Base-by-base conservation (phyloP, 2,329 filamentous ascomycete genomes). In the Monosporascus sp. region DNA sequence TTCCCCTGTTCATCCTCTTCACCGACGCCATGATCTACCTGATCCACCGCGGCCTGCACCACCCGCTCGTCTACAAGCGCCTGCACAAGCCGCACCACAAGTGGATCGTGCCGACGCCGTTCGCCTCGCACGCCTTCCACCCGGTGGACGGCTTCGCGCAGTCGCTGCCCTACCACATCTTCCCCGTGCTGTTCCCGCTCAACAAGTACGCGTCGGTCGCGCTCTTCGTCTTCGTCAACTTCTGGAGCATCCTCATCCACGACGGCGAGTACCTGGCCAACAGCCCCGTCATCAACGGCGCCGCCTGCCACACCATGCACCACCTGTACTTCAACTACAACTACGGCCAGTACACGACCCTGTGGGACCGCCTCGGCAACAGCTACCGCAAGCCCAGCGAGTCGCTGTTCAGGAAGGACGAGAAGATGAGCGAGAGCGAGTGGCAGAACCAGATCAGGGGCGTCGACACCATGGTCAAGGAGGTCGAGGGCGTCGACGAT, bases 81-180 rank as follows among this genome's bases (percentile, higher is more conserved):
- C 80, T 97, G 49, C 93, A 97, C 82, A 97, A 97, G 83, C 87
- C 91, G 60, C 93, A 97, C 74, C 93, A 97, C 85, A 97, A 96
- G 78, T 97, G 93, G 93, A 97, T 97, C 74, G 95, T 97, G 90
- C 93, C 93, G 3, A 96, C 91, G 3, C 93, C 93, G 0, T 97
- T 84, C 70, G 92, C 93, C 43, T 91, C 87, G 63, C 89, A 96
- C 68, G 93, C 93, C 54, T 97, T 97, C 81, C 91, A 97, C 76
- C 92, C 93, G 1, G 70, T 97, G 50, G 93, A 97, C 68, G 93
- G 93, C 66, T 97, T 87, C 74, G 81, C 85, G 11, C 93, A 97
- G 76, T 89, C 88, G 56, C 70, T 96, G 47, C 93, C 93, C 1
- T 97, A 97, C 76, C 93, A 97, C 74, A 64, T 96, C 61, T 97